phyloP scores from a whole-genome alignment of 257 asterid genomes.

The Ocimum tenuiflorum region DNA sequence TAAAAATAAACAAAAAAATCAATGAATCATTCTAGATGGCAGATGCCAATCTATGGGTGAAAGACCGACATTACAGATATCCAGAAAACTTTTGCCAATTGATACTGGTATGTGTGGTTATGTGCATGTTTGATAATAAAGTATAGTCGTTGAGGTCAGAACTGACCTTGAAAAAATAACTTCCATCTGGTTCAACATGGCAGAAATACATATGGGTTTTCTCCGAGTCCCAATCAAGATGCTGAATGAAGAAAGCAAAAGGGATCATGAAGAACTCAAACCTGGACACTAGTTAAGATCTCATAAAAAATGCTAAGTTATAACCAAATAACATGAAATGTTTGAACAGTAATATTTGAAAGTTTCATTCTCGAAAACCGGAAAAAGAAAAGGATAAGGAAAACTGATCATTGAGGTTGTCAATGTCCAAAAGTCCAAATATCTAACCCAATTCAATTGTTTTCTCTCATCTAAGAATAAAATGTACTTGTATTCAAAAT shows the following conservation, averaged over 20 bases:
- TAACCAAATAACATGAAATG: neutral
- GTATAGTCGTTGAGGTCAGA: neutral
- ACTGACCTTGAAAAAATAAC: constrained; percentile 60
- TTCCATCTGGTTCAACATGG: constrained; percentile 38
- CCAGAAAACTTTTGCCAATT: neutral
- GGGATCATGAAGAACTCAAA: neutral
- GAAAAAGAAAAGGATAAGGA: neutral
- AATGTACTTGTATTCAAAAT: neutral
- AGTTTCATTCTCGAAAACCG: neutral
- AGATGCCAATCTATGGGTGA: no score
- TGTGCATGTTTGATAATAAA: neutral
- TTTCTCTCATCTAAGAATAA: neutral
- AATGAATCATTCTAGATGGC: neutral
- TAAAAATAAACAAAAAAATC: neutral
- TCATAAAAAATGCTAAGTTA: constrained; percentile 5
- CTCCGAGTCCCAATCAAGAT: constrained; percentile 56
- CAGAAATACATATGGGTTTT: constrained; percentile 55
- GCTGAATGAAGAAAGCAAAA: constrained; percentile 36
- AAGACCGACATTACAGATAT: neutral
- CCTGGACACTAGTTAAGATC: neutral
- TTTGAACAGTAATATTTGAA: neutral
- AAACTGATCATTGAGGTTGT: neutral
- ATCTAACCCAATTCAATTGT: neutral
- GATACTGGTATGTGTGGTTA: neutral
- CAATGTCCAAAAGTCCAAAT: neutral